Evolutionary conservation across 768 basidiomycete species (phyloP), one percentile per base, ranked within the genome.

Genomic region (Lactarius trivialis): DNA sequence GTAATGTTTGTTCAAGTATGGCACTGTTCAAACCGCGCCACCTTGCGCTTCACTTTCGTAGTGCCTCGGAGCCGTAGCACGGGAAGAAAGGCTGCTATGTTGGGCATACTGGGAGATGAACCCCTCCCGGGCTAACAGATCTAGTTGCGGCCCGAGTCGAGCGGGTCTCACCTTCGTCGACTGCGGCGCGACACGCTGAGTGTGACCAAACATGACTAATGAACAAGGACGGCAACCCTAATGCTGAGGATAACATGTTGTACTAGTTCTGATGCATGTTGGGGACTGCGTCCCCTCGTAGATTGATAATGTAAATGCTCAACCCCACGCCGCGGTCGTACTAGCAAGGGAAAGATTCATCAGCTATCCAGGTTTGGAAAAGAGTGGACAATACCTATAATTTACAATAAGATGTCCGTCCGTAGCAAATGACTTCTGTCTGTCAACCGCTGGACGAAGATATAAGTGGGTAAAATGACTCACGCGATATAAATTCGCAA

Each of bases 401-500:
- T 86, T 85, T 55, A 86, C 84, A 70, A 85, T 84, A 55, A 86
- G 75, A 67, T 85, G 82, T 1, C 81, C 82, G 48, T 84, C 84
- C 0, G 85, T 85, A 0, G 79, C 77, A 69, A 85, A 86, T 61
- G 82, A 83, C 82, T 83, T 70, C 26, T 14, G 33, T 33, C 59
- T 43, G 21, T 56, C 14, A 32, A 54, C 32, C 41, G 54, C 37
- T 49, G 36, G 5, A 43, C 45, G n/a, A 34, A 48, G 39, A 34
- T 4, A 21, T 15, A 52, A 7, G 51, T 19, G 0, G 41, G n/a
- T 9, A 24, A 53, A 21, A 15, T 30, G 11, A 63, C 74, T 24
- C 66, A 84, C 86, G 73, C 86, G 86, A 77, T 76, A 88, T 65
- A 89, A 72, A 64, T 87, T 88, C 2, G 83, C 79, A 9, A 89